Percentiles rank a stretch among this genome's conserved stretches.
These are phyloP conservation scores for Sicyos edulis DNA, from an alignment of 306 rosid genomes.

Conservation along the genomic window DNA sequence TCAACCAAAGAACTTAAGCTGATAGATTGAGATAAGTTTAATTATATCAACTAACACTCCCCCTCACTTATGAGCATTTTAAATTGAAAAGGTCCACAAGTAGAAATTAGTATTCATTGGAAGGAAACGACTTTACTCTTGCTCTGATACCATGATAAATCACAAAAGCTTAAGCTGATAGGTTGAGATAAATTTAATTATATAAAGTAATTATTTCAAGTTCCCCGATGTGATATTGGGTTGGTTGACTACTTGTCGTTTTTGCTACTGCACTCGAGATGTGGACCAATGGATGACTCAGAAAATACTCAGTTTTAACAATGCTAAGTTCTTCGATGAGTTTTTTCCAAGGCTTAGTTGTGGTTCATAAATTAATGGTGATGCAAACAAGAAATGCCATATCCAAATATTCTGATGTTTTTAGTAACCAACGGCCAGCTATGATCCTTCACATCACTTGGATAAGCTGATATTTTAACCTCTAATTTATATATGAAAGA, in stretches of 20 bases:
- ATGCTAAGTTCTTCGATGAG: neutral
- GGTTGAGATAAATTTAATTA: too few relatives aligned
- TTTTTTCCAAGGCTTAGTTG: conserved; percentile 1
- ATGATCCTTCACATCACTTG: conserved; percentile 10
- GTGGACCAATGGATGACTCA: neutral
- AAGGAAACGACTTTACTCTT: too few relatives aligned
- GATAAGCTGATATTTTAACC: neutral
- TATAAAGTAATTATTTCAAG: too few relatives aligned
- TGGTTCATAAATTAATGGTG: conserved; percentile 8
- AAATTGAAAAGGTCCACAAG: too few relatives aligned
- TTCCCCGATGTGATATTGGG: neutral
- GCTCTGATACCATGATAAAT: too few relatives aligned
- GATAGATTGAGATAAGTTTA: too few relatives aligned
- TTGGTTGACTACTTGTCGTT: neutral
- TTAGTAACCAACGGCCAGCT: conserved; percentile 31
- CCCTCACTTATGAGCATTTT: too few relatives aligned
- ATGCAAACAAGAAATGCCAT: conserved; percentile 17
- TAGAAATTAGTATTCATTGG: too few relatives aligned
- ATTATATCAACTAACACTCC: too few relatives aligned
- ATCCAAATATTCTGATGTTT: conserved; percentile 2
- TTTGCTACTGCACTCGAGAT: neutral
- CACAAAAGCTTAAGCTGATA: too few relatives aligned
- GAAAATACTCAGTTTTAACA: neutral
- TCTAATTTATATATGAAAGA: neutral
- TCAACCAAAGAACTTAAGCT: too few relatives aligned